These are phyloP conservation scores for Yarrowia sp. DNA, from an alignment of 805 yeast genomes.

Conservation along the genomic window DNA sequence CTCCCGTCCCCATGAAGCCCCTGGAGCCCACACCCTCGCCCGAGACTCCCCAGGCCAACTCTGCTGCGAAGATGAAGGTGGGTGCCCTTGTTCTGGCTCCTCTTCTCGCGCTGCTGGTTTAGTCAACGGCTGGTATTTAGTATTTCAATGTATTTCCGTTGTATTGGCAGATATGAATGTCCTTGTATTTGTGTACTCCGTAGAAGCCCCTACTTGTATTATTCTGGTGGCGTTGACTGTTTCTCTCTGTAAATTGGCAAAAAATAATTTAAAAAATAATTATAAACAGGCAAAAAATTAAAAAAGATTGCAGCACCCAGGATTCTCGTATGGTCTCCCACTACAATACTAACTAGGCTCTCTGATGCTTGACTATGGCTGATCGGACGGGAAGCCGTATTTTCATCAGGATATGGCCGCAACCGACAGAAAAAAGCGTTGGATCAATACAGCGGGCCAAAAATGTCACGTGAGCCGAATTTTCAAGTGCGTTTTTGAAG, in stretches of 20 bases:
- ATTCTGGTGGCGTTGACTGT: no score
- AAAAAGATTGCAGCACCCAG: not conserved
- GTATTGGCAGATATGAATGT: no score
- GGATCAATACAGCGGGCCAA: no score
- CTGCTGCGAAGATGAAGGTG: not conserved
- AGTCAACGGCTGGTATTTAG: not conserved
- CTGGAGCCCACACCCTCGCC: not conserved
- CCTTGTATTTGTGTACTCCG: no score
- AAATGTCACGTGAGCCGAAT: not conserved
- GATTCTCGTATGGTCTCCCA: slow-evolving; percentile 1
- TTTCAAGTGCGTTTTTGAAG: no score
- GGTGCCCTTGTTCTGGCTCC: not conserved
- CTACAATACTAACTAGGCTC: slow-evolving; percentile 1
- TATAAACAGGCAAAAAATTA: no score
- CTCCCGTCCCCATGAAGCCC: no score
- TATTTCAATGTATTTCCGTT: not conserved
- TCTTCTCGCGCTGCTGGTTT: not conserved
- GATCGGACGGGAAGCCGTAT: slow-evolving; percentile 1
- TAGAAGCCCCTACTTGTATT: no score
- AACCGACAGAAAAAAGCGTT: not conserved
- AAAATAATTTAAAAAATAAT: no score
- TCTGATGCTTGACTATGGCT: slow-evolving; percentile 2
- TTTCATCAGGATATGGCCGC: not conserved
- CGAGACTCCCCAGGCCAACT: slow-evolving; percentile 15
- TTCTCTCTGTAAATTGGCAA: no score